Percentiles rank a stretch among this genome's conserved stretches.
phyloP scores from a whole-genome alignment of 805 yeast genomes.

The Candida khao-thaluensis region DNA sequence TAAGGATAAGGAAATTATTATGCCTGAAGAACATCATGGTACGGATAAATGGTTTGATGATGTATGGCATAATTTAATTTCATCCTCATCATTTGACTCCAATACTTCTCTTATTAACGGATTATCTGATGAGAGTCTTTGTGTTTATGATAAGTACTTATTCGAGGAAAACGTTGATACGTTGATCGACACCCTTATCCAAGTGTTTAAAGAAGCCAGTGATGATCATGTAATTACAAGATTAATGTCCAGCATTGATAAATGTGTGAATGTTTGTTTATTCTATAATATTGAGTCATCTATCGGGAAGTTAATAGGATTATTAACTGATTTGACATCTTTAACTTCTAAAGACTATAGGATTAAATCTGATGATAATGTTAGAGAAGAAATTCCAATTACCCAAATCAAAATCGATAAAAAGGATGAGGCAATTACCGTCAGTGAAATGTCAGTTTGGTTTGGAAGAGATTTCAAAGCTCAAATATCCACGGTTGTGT shows the following conservation, averaged over 20 bases:
- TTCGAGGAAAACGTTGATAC: slow-evolving; percentile 64
- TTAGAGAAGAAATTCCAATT: slow-evolving; percentile 42
- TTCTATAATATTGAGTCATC: slow-evolving; percentile 55
- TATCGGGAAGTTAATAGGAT: slow-evolving; percentile 65
- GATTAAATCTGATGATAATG: slow-evolving; percentile 22
- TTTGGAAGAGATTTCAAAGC: slow-evolving; percentile 92
- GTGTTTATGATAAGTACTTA: slow-evolving; percentile 69
- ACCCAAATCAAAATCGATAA: slow-evolving; percentile 51
- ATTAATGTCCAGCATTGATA: slow-evolving; percentile 85
- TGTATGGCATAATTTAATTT: slow-evolving; percentile 69
- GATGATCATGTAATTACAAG: slow-evolving; percentile 88
- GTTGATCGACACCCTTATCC: slow-evolving; percentile 69
- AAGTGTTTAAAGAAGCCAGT: slow-evolving; percentile 80
- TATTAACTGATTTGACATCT: slow-evolving; percentile 67
- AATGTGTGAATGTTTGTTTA: slow-evolving; percentile 74
- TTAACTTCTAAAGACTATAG: slow-evolving; percentile 42
- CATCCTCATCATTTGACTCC: slow-evolving; percentile 29
- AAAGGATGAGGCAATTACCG: slow-evolving; percentile 60
- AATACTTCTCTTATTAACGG: slow-evolving; percentile 6
- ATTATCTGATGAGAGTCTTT: slow-evolving; percentile 21
- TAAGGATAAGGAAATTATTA: slow-evolving; percentile 81
- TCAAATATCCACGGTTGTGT: slow-evolving; percentile 81
- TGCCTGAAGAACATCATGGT: slow-evolving; percentile 97
- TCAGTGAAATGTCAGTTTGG: slow-evolving; percentile 76
- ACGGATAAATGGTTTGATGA: slow-evolving; percentile 92